Conservation (phyloP, 192 early-diverging fungal genomes). For the Nowakowskiella sp. region DNA sequence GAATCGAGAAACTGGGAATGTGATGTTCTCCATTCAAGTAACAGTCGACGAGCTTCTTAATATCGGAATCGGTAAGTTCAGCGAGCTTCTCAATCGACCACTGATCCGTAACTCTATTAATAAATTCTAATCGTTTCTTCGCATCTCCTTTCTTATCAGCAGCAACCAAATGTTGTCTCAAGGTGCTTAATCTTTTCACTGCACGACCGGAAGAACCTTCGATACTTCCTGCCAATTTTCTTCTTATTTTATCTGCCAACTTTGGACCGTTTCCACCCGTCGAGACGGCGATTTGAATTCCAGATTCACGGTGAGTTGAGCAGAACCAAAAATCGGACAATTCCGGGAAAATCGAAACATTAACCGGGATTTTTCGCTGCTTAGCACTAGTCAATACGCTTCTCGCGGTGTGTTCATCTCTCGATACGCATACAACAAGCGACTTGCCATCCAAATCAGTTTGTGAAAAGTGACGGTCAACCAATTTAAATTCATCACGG, state of each 20-base stretch:
- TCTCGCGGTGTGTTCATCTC: slow-evolving; percentile 23
- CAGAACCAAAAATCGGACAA: slow-evolving; percentile 86
- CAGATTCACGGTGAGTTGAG: slow-evolving; percentile 70
- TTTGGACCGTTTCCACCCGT: slow-evolving; percentile 80
- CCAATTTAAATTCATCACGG: slow-evolving; percentile 22
- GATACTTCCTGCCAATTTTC: slow-evolving; percentile 55
- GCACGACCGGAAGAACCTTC: slow-evolving; percentile 60
- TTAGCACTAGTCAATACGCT: slow-evolving; percentile 52
- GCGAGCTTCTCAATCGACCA: slow-evolving; percentile 76
- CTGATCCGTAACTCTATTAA: slow-evolving; percentile 69
- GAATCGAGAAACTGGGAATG: slow-evolving; percentile 27
- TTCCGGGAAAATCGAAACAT: slow-evolving; percentile 70
- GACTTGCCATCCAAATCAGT: slow-evolving; percentile 24
- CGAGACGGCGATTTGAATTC: slow-evolving; percentile 81
- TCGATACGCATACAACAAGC: slow-evolving; percentile 57
- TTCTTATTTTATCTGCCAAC: slow-evolving; percentile 67
- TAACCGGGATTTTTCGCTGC: slow-evolving; percentile 65
- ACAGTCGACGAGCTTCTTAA: slow-evolving; percentile 48
- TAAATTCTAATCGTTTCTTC: slow-evolving; percentile 66
- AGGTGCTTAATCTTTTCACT: slow-evolving; percentile 55
- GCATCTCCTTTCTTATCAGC: slow-evolving; percentile 49
- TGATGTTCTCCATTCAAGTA: slow-evolving; percentile 39
- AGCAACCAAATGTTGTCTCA: slow-evolving; percentile 39
- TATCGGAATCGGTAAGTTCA: slow-evolving; percentile 52
- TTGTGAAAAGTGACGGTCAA: slow-evolving; percentile 16